Evolutionary conservation across 1,139 yeast genomes (phyloP), one percentile per base, ranked within the genome.

Genomic region (Wickerhamomyces sp.): DNA sequence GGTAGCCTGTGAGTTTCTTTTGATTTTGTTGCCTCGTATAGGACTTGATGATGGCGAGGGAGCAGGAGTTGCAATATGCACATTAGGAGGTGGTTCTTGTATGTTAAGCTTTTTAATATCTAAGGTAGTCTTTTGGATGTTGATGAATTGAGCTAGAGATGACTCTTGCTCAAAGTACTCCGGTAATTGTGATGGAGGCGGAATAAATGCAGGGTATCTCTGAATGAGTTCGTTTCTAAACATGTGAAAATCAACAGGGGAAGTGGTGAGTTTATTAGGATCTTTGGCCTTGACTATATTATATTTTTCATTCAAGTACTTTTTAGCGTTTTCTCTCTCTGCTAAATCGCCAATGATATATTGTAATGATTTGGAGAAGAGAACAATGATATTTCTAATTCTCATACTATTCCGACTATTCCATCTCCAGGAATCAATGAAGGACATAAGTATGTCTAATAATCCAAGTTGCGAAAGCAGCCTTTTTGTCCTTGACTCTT

Each of bases 51-150:
- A 82, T 0, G 96, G 96, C 0, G 96, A 84, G 1, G 96, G 94
- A 0, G 84, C 86, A 0, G 96, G 96, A 0, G 96, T 88, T 0
- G 96, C 90, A 15, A 89, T 72, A 59, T 89, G 96, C 3, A 83
- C 64, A 1, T 65, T 71, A 28, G 85, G 88, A 0, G 77, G 69
- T 1, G 87, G 85, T 16, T 81, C 60, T 33, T 76, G 72, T 34
- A 74, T 68, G 40, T 74, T 72, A 3, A 76, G 61, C 6, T 81
- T 71, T 44, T 81, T 85, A 3, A 70, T 59, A 46, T 68, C 24
- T 5, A 13, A 70, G 35, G 68, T 20, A 10, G 31, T 28, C 21
- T 22, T 32, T 9, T 28, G 28, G n/a, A 37, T 27, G n/a, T 25
- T 37, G 16, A 84, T 66, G 40, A 73, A 69, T 45, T 77, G 81